Conservation (phyloP, 1,284 basidiomycete species). For the Phylloboletellus chloephorus region DNA sequence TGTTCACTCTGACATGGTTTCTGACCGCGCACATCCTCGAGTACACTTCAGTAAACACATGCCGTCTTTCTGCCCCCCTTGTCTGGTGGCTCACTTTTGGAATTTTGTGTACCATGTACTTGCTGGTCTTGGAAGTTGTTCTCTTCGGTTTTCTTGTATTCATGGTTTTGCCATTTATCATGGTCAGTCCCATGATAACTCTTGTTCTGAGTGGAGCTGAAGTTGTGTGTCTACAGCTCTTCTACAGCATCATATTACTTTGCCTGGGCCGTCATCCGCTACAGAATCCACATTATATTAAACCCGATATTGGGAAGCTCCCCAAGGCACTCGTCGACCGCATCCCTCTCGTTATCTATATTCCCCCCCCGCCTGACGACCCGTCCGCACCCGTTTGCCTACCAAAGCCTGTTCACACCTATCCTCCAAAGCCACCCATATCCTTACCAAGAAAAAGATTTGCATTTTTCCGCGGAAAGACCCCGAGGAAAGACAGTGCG, state of each 20-base stretch:
- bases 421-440: conserved; percentile 48
- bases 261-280: conserved; percentile 72
- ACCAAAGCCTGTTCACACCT: conserved; percentile 44
- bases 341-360: conserved; percentile 78
- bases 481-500: conserved; percentile 25
- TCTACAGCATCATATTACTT: conserved; percentile 70
- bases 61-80: conserved; percentile 65
- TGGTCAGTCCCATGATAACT: conserved; percentile 44
- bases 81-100: conserved; percentile 80
- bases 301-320: conserved; percentile 71
- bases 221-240: conserved; percentile 43
- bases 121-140: conserved; percentile 68
- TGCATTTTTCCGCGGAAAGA: conserved; percentile 42
- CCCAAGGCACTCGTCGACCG: conserved; percentile 62
- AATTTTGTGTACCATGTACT: conserved; percentile 72
- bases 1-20: conserved; percentile 74
- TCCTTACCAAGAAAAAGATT: conserved; percentile 42
- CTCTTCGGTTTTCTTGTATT: conserved; percentile 69
- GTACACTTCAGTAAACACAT: conserved; percentile 67
- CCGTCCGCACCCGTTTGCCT: conserved; percentile 36
- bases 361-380: conserved; percentile 65
- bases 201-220: conserved; percentile 6
- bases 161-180: conserved; percentile 68
- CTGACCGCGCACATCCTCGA: conserved; percentile 70
- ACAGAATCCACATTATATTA: conserved; percentile 64